Evolutionary conservation across 2,329 filamentous ascomycete species (phyloP).

Genomic region (Penicillium sp.): DNA sequence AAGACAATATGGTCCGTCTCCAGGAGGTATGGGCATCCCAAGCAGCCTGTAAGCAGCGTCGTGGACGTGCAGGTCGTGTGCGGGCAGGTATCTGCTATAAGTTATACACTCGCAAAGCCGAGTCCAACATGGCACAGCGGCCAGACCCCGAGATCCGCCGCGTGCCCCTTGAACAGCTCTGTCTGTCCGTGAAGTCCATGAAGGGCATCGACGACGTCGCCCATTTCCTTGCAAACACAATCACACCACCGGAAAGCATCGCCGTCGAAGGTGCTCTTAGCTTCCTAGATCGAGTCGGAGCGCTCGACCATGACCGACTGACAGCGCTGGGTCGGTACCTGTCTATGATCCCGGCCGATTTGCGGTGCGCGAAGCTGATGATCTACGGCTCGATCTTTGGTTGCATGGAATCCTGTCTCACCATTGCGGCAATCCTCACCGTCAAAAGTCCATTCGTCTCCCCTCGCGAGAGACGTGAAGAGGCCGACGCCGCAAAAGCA

Average conservation of each 20-base stretch:
- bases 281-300: conserved; percentile 78
- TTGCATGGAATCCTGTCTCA: conserved; percentile 81
- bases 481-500: conserved; percentile 70
- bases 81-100: conserved; percentile 91
- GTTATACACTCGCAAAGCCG: conserved; percentile 81
- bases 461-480: conserved; percentile 75
- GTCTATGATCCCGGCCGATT: conserved; percentile 89
- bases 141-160: conserved; percentile 91
- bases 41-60: conserved; percentile 89
- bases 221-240: conserved; percentile 74
- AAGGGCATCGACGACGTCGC: conserved; percentile 72
- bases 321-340: conserved; percentile 89
- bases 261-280: conserved; percentile 82
- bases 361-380: conserved; percentile 90
- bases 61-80: conserved; percentile 89
- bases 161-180: conserved; percentile 90
- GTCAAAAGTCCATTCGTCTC: conserved; percentile 81
- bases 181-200: conserved; percentile 92
- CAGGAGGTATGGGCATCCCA: conserved; percentile 93
- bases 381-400: conserved; percentile 92
- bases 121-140: conserved; percentile 75
- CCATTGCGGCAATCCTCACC: conserved; percentile 88
- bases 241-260: conserved; percentile 79
- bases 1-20: conserved; percentile 89
- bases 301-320: conserved; percentile 76